These are phyloP conservation scores for Annulohypoxylon bovei DNA, from an alignment of 495 filamentous ascomycete species.

Conservation along the genomic window DNA sequence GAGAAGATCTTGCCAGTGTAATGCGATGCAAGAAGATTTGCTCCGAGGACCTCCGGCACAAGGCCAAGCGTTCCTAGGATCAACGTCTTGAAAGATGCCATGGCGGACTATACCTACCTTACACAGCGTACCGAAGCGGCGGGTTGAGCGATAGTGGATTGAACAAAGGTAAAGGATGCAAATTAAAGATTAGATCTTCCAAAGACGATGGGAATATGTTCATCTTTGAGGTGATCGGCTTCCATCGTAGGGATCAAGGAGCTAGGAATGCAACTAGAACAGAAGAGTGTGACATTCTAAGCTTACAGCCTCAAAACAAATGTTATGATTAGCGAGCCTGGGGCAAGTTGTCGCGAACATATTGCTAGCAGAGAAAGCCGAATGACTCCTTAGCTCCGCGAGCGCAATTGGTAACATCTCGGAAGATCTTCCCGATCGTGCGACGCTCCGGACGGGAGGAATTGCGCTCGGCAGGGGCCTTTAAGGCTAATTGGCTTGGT, in stretches of 20 bases:
- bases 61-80: slow-evolving; percentile 45
- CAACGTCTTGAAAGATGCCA: slow-evolving; percentile 44
- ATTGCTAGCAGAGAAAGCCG: slow-evolving; percentile 29
- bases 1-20: slow-evolving; percentile 55
- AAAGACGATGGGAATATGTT: slow-evolving; percentile 22
- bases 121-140: slow-evolving; percentile 10
- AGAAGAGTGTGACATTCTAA: slow-evolving; percentile 7
- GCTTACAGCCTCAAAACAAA: slow-evolving; percentile 29
- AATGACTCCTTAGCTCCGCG: slow-evolving; percentile 37
- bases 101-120: slow-evolving; percentile 17
- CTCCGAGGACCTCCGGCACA: slow-evolving; percentile 45
- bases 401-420: slow-evolving; percentile 46
- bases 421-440: slow-evolving; percentile 46
- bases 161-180: slow-evolving; percentile 12
- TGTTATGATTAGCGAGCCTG: slow-evolving; percentile 19
- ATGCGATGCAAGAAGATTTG: slow-evolving; percentile 54
- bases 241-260: slow-evolving; percentile 20
- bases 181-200: slow-evolving; percentile 5
- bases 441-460: slow-evolving; percentile 41
- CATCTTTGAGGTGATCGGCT: slow-evolving; percentile 31
- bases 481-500: slow-evolving; percentile 41
- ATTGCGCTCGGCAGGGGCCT: slow-evolving; percentile 36
- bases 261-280: slow-evolving; percentile 16
- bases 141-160: slow-evolving; percentile 15
- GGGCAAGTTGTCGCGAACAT: slow-evolving; percentile 36